A percentile compares a stretch with the other conserved stretches of the same genome.
Evolutionary conservation across 345 rosid genomes (phyloP).

Genomic region (Hibiscus tridactylites): DNA sequence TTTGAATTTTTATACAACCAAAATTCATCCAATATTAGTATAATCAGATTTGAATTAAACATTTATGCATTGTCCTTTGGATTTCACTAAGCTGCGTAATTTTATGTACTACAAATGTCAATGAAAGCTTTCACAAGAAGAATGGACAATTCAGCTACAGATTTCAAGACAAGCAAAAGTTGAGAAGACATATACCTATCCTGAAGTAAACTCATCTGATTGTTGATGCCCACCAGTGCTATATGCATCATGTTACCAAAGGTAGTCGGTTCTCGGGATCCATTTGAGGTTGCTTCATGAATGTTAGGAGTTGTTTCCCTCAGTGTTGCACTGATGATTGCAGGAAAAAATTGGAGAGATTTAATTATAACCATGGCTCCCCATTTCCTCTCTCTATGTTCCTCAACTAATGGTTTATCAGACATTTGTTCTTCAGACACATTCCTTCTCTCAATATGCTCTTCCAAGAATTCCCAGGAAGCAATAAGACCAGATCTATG

Average conservation of each 20-base stretch:
- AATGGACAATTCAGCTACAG: neutral
- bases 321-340: constrained; percentile 62
- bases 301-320: constrained; percentile 62
- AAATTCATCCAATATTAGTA: neutral
- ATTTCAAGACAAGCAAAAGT: constrained; percentile 5
- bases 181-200: constrained; percentile 58
- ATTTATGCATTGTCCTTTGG: neutral
- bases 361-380: constrained; percentile 98
- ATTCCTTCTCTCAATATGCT: constrained; percentile 66
- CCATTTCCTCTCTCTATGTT: constrained; percentile 76
- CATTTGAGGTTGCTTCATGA: constrained; percentile 33
- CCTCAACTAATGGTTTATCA: constrained; percentile 51
- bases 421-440: constrained; percentile 45
- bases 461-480: constrained; percentile 97
- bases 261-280: constrained; percentile 32
- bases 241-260: constrained; percentile 97
- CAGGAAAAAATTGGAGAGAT: constrained; percentile 80
- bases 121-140: neutral
- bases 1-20: neutral
- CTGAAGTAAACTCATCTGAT: constrained; percentile 97
- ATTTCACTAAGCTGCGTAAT: neutral
- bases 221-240: constrained; percentile 89
- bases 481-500: constrained; percentile 95
- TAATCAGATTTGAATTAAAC: neutral
- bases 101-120: neutral